Conservation (phyloP, 2,329 filamentous ascomycete species). For the Pseudogymnoascus sp. region DNA sequence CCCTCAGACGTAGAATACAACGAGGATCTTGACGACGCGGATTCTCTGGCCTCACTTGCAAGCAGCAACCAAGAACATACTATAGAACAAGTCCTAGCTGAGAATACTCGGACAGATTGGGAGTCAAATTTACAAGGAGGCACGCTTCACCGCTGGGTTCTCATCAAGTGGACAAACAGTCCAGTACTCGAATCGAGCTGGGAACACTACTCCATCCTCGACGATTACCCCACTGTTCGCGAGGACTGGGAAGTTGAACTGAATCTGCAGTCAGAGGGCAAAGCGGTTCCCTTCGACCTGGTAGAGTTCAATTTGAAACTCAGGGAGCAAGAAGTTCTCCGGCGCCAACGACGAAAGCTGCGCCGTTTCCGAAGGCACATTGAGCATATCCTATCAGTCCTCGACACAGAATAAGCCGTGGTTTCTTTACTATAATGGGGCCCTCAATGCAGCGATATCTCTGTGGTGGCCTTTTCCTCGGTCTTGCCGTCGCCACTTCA, state of each 20-base stretch:
- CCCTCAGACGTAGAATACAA: constrained; percentile 5
- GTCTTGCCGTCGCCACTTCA: constrained; percentile 11
- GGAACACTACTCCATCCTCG: constrained; percentile 21
- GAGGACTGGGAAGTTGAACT: constrained; percentile 23
- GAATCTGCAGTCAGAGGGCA: constrained; percentile 23
- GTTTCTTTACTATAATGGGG: not conserved
- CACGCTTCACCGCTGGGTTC: constrained; percentile 22
- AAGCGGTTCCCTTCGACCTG: constrained; percentile 24
- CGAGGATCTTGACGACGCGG: constrained; percentile 15
- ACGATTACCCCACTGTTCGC: constrained; percentile 19
- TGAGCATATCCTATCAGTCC: constrained; percentile 23
- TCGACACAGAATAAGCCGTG: constrained; percentile 8
- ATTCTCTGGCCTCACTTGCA: constrained; percentile 26
- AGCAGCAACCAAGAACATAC: constrained; percentile 25
- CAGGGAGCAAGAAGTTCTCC: constrained; percentile 19
- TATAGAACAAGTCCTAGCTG: constrained; percentile 25
- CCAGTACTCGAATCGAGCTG: constrained; percentile 26
- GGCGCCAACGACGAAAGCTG: constrained; percentile 21
- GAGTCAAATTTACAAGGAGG: constrained; percentile 12
- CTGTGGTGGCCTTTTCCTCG: not conserved
- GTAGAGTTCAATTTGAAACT: constrained; percentile 21
- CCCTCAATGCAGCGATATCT: constrained; percentile 7
- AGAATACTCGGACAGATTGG: constrained; percentile 14
- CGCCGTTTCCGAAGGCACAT: constrained; percentile 23
- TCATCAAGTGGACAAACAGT: constrained; percentile 29